Base-by-base conservation (phyloP, 305 asterid species). In the Fraxinus platypoda region DNA sequence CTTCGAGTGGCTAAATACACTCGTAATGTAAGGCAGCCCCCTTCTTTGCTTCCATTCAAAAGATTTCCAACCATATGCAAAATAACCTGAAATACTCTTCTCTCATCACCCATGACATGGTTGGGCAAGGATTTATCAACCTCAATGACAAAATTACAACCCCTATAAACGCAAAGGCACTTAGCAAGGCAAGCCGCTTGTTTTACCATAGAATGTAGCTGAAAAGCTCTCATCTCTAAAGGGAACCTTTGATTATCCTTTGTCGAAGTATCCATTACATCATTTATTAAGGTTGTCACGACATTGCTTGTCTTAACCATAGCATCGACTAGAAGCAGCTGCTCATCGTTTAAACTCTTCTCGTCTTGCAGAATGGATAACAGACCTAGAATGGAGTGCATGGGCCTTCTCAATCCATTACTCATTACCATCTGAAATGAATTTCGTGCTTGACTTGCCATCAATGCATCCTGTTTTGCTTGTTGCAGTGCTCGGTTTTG, bases 311-410 rank as follows among this genome's bases (percentile, higher is more conserved):
- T 91, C 83, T 91, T 96, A 52, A 89, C 89, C 98, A 93, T 94
- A 21, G 99, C 82, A 80, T 94, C 91, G 17, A 92, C 88, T 35
- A 93, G 90, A 84, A 94, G 97, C 49, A 38, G 84, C 78, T 96
- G 98, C 84, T 94, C 95, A 15, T 75, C 68, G 75, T 85, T 88
- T 80, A 91, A 74, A 37, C 82, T 86, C 77, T 88, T 88, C 17
- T 91, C 98, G 35, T 90, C 97, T 84, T 96, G 97, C 88, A 96
- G 30, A 81, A 96, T 75, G 1, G 99, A 93, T 37, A 94, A 91
- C 19, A 96, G 87, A 31, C 99, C 98, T 9, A 87, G 87, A 75
- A 94, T 89, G n/a, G 99, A 94, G 88, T 96, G 99, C 99, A 94
- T 96, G 17, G 99, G 99, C 70, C 93, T 92, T 85, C 98, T 89